Base-by-base conservation (phyloP, 495 filamentous ascomycete genomes). In the Annulohypoxylon bovei region DNA sequence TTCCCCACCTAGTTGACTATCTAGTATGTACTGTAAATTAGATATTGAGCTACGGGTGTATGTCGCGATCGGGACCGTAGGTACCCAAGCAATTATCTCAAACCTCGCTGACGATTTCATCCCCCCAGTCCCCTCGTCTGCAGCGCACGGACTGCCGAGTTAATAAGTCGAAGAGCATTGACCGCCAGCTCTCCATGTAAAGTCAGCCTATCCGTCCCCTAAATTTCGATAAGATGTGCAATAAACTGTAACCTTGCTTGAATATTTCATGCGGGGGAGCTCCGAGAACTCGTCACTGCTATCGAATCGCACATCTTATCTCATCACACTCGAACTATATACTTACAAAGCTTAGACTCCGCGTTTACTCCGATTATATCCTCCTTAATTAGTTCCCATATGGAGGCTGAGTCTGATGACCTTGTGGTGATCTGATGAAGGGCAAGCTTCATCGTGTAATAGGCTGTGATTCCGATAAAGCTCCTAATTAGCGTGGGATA, bases 251-350 rank as follows among this genome's bases (percentile, higher is more conserved):
- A 47, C 28, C 58, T 33, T 56, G 58, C 39, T 57, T 66, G 22
- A 42, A 47, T 50, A 27, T 58, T 61, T 54, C 64, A 58, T 68
- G 69, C 64, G 69, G 69, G 69, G 69, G 53, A 61, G 59, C 46
- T 68, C 64, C 53, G 64, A 39, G 49, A 59, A 65, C 57, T 67
- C 59, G 46, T 68, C 54, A 44, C 64, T 33, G 28, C 54, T 59
- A 54, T 72, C 53, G 47, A 54, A 59, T 54, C 42, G 46, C 50
- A 56, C 42, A 53, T 67, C 46, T 49, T 62, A 39, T 63, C 58
- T 64, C 44, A 42, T 50, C 35, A 39, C 39, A 54, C 30, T 27
- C 60, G 25, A 40, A 39, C 53, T 47, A 55, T 8, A 11, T 37
- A 56, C 50, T 20, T 40, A 37, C 37, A 14, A 28, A 50, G 66